Conservation (phyloP, 352 stramenopile species). For the Phytophthora kernoviae region DNA sequence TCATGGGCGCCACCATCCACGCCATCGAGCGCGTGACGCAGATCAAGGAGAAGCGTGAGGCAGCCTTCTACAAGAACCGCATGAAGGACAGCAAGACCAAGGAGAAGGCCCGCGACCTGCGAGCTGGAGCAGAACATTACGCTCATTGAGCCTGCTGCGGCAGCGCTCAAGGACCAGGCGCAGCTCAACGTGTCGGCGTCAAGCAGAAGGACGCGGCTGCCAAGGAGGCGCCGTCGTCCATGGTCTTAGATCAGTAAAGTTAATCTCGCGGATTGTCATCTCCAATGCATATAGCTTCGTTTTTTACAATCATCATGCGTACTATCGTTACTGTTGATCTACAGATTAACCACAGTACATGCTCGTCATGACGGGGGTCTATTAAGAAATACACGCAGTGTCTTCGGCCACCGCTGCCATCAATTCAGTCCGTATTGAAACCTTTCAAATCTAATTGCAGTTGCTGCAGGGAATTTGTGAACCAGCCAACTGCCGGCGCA, state of each 20-base stretch:
- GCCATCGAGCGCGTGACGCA: slow-evolving; percentile 98
- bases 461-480: slow-evolving; percentile 8
- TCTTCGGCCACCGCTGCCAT: slow-evolving; percentile 15
- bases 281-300: slow-evolving; percentile 41
- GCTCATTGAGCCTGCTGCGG: slow-evolving; percentile 82
- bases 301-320: no score
- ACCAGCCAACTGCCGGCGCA: slow-evolving; percentile 27
- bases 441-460: not conserved
- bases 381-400: no score
- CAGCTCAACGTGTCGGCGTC: slow-evolving; percentile 70
- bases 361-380: no score
- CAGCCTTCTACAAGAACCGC: slow-evolving; percentile 97
- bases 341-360: no score
- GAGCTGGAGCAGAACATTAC: slow-evolving; percentile 87
- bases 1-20: slow-evolving; percentile 98
- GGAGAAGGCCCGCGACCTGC: slow-evolving; percentile 79
- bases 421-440: not conserved
- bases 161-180: slow-evolving; percentile 72
- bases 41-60: slow-evolving; percentile 97
- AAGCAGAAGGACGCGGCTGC: slow-evolving; percentile 68
- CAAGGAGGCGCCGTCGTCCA: slow-evolving; percentile 67
- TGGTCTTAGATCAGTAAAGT: slow-evolving; percentile 90
- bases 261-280: slow-evolving; percentile 35
- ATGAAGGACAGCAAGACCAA: slow-evolving; percentile 91
- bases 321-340: no score